phyloP scores from a whole-genome alignment of 495 filamentous ascomycete species.

The Hapsidospora chrysogenum region DNA sequence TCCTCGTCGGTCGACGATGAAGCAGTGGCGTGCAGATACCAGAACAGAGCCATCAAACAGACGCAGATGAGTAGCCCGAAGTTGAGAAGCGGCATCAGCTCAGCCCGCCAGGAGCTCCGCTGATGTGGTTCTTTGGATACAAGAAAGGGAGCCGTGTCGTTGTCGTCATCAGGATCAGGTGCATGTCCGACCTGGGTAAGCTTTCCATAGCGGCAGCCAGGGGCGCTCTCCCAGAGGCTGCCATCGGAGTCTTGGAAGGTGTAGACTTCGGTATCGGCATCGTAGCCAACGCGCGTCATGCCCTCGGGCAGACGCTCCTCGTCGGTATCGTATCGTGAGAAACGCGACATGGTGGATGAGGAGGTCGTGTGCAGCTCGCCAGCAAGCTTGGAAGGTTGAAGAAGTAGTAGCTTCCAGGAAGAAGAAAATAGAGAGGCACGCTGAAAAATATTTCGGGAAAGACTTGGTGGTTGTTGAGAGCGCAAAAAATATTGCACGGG shows the following conservation, averaged over 20 bases:
- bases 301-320: slow-evolving; percentile 34
- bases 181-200: slow-evolving; percentile 14
- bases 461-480: no score
- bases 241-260: slow-evolving; percentile 26
- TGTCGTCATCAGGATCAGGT: not conserved
- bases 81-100: slow-evolving; percentile 17
- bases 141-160: not conserved
- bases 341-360: slow-evolving; percentile 24
- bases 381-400: no score
- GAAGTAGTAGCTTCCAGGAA: no score
- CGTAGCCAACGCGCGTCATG: slow-evolving; percentile 35
- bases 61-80: slow-evolving; percentile 15
- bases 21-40: slow-evolving; percentile 7
- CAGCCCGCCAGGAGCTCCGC: slow-evolving; percentile 12
- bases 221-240: slow-evolving; percentile 22
- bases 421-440: no score
- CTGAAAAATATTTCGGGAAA: no score
- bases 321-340: slow-evolving; percentile 27
- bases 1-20: not conserved
- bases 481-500: no score
- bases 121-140: not conserved
- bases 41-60: slow-evolving; percentile 13
- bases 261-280: slow-evolving; percentile 33
- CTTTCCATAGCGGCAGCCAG: slow-evolving; percentile 26
- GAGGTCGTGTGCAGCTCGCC: no score